Percentiles rank a stretch among this genome's conserved stretches.
phyloP scores from a whole-genome alignment of 2,329 filamentous ascomycete species.

The Cercospora zeina region DNA sequence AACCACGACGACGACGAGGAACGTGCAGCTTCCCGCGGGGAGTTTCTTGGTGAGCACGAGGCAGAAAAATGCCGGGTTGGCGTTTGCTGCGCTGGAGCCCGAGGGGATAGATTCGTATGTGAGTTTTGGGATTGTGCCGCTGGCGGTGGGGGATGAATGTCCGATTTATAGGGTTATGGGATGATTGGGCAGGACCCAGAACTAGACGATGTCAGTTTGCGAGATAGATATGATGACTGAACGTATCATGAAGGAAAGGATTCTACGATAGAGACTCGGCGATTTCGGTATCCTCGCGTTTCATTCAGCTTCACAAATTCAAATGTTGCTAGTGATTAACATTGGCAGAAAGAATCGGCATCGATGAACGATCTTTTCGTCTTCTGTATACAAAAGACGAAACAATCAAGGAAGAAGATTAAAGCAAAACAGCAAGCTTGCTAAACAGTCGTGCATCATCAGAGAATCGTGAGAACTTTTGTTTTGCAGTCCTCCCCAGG shows the following conservation, averaged over 20 bases:
- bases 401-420: background rate
- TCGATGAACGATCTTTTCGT: background rate
- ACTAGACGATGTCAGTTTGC: background rate
- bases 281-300: background rate
- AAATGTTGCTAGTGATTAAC: too few relatives aligned
- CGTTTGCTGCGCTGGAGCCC: conserved; percentile 44
- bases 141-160: conserved; percentile 42
- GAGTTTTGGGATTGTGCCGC: conserved; percentile 41
- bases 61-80: conserved; percentile 44
- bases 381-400: background rate
- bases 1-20: conserved; percentile 32
- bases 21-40: conserved; percentile 38
- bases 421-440: background rate
- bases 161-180: conserved; percentile 36
- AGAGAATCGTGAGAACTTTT: conserved; percentile 4
- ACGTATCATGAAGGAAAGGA: background rate
- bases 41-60: conserved; percentile 40
- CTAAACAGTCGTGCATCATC: conserved; percentile 2
- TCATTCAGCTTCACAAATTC: background rate
- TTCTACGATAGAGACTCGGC: background rate
- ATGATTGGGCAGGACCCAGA: background rate
- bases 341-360: background rate
- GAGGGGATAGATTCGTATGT: conserved; percentile 44
- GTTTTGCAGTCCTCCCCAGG: background rate
- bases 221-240: background rate